phyloP scores from a whole-genome alignment of 2,329 filamentous ascomycete genomes.

The Massarina eburnea region DNA sequence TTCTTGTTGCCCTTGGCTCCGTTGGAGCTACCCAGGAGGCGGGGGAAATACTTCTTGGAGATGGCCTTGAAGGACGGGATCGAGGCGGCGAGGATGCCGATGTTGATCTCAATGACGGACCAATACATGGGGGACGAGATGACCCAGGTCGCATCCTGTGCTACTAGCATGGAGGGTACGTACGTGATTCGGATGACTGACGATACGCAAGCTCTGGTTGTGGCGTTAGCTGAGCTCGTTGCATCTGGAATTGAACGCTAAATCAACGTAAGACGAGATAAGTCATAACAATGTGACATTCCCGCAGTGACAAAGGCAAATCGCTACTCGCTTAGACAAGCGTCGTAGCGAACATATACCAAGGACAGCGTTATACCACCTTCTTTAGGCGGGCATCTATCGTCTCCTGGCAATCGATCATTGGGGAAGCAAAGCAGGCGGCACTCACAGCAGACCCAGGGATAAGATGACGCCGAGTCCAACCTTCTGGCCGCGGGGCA shows the following conservation, averaged over 20 bases:
- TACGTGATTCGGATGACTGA: not conserved
- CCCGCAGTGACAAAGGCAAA: no score
- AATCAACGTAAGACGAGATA: no score
- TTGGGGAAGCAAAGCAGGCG: not conserved
- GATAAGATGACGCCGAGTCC: not conserved
- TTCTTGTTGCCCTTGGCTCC: not conserved
- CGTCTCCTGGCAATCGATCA: not conserved
- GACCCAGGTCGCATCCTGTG: not conserved
- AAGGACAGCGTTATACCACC: no score
- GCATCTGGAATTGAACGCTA: no score
- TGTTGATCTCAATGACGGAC: not conserved
- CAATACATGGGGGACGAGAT: not conserved
- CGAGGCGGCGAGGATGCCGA: not conserved
- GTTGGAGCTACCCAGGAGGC: not conserved
- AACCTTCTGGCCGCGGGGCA: not conserved
- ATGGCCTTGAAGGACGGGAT: not conserved
- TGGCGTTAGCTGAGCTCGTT: not conserved
- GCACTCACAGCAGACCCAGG: not conserved
- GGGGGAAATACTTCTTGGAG: not conserved
- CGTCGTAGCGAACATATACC: no score
- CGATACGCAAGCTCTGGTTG: not conserved
- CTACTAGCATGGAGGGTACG: not conserved
- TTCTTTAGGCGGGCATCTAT: no score
- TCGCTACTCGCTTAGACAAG: no score
- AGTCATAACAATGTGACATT: no score